Conservation (phyloP, 164 flowering plant species). For the Echeveria elegans region DNA sequence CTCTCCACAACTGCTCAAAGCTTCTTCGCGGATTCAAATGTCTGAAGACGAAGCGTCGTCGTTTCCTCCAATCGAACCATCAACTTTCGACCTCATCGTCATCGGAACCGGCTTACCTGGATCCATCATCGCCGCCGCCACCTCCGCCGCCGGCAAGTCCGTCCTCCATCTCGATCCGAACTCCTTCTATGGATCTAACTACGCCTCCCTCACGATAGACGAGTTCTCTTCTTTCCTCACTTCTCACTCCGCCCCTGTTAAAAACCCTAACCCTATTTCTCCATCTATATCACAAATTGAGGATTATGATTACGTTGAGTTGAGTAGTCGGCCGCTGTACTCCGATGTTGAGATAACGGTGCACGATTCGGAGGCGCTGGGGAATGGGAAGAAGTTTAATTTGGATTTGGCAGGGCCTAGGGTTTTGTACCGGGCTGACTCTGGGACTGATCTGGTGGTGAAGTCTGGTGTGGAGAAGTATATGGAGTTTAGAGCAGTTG, state of each 20-base stretch:
- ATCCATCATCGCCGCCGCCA: slow-evolving; percentile 72
- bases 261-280: slow-evolving; percentile 7
- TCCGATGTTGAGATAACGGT: slow-evolving; percentile 41
- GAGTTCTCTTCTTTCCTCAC: slow-evolving; percentile 43
- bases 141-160: slow-evolving; percentile 63
- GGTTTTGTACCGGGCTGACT: slow-evolving; percentile 67
- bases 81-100: slow-evolving; percentile 59
- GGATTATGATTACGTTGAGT: slow-evolving; percentile 15
- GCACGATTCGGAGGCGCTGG: slow-evolving; percentile 17
- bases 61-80: slow-evolving; percentile 64
- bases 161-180: slow-evolving; percentile 86
- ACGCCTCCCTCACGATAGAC: slow-evolving; percentile 46
- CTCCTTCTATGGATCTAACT: slow-evolving; percentile 72
- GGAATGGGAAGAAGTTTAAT: slow-evolving; percentile 40
- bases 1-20: no score
- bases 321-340: slow-evolving; percentile 32
- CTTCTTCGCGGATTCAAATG: background rate
- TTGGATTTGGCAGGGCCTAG: slow-evolving; percentile 74
- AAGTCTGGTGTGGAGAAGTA: slow-evolving; percentile 55
- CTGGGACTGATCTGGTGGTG: slow-evolving; percentile 47
- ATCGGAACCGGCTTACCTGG: slow-evolving; percentile 77
- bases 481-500: slow-evolving; percentile 72
- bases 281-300: background rate
- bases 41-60: slow-evolving; percentile 9
- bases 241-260: slow-evolving; percentile 19